A percentile compares a stretch with the other conserved stretches of the same genome.
These are phyloP conservation scores for Discostella stelligeroides DNA, from an alignment of 108 stramenopile species.

Conservation along the genomic window DNA sequence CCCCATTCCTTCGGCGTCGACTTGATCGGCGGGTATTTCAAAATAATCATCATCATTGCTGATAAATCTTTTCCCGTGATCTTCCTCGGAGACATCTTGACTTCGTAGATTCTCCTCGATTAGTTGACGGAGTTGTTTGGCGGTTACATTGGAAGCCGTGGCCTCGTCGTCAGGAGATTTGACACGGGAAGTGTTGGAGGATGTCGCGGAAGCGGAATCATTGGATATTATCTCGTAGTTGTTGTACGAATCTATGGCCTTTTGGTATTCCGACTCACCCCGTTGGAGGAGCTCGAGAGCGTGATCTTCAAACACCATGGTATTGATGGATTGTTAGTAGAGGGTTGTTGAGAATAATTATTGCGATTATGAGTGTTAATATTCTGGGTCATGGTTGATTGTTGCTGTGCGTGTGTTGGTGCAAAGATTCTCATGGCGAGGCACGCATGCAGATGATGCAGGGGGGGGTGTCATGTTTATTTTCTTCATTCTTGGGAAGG, in stretches of 20 bases:
- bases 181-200: no score
- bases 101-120: background rate
- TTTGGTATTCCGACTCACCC: background rate
- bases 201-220: background rate
- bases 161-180: background rate
- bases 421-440: no score
- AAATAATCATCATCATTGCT: conserved; percentile 1
- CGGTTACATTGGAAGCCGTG: background rate
- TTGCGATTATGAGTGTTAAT: no score
- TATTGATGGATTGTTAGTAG: no score
- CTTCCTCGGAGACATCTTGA: background rate
- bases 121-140: background rate
- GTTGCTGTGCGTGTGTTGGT: no score
- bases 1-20: background rate
- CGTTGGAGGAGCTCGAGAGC: background rate
- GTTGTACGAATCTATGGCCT: no score
- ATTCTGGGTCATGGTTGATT: no score
- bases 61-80: background rate
- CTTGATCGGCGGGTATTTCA: background rate
- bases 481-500: no score
- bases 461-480: no score
- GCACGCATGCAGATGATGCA: no score
- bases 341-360: no score
- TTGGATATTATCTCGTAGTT: no score
- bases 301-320: background rate